Conservation (phyloP, 23 red algal genomes). For the Gracilaria gracilis region DNA sequence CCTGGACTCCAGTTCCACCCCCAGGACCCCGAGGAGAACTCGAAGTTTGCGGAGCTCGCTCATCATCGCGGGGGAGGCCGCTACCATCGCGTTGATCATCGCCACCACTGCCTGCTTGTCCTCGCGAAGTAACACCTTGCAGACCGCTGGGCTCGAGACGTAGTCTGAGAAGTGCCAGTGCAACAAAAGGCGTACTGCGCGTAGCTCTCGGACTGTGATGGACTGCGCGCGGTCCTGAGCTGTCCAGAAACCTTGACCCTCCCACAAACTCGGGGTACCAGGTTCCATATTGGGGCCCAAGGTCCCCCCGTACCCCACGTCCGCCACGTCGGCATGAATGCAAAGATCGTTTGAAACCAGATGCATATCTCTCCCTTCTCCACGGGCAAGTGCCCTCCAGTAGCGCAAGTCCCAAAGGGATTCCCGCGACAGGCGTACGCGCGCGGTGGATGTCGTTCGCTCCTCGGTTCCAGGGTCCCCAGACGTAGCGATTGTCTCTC, state of each 20-base stretch:
- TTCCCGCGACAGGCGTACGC: neutral
- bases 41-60: neutral
- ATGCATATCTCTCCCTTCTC: neutral
- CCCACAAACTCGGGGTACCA: slow-evolving; percentile 13
- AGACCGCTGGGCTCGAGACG: neutral
- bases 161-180: neutral
- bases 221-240: neutral
- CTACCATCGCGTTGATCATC: slow-evolving; percentile 19
- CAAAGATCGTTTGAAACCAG: neutral
- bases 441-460: neutral
- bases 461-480: neutral
- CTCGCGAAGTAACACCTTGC: neutral
- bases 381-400: neutral
- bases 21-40: neutral
- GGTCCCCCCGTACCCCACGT: neutral
- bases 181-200: slow-evolving; percentile 6
- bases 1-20: neutral
- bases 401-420: slow-evolving; percentile 12
- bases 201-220: slow-evolving; percentile 16
- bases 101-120: slow-evolving; percentile 26
- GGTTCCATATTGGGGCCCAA: neutral
- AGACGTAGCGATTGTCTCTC: neutral
- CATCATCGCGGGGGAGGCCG: slow-evolving; percentile 8
- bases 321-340: neutral
- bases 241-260: slow-evolving; percentile 22